These are phyloP conservation scores for Gillenia trifoliata DNA, from an alignment of 306 rosid species.

Conservation along the genomic window DNA sequence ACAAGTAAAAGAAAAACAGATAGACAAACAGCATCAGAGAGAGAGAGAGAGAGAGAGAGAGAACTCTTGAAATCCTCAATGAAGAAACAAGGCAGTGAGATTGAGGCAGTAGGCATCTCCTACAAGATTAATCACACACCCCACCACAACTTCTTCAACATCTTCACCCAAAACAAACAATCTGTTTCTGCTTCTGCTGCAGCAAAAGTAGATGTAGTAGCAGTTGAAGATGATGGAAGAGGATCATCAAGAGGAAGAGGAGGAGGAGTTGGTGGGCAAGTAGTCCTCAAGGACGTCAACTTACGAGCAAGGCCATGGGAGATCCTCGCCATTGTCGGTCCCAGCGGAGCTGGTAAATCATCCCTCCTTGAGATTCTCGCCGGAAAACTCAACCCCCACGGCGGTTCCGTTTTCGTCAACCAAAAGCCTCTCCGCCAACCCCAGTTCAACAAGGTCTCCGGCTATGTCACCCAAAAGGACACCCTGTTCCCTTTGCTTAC, in stretches of 20 bases:
- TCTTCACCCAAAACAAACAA: not conserved
- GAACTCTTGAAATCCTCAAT: slow-evolving; percentile 25
- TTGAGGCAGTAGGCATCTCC: slow-evolving; percentile 68
- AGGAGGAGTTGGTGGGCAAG: slow-evolving; percentile 36
- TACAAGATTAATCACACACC: slow-evolving; percentile 48
- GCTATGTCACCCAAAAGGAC: slow-evolving; percentile 85
- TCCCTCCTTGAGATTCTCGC: slow-evolving; percentile 83
- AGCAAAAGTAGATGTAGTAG: slow-evolving; percentile 3
- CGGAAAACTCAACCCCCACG: slow-evolving; percentile 55
- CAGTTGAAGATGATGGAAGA: slow-evolving; percentile 16
- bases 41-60: slow-evolving; percentile 5
- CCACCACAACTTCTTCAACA: slow-evolving; percentile 2
- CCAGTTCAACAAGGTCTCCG: slow-evolving; percentile 70
- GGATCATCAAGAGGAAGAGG: slow-evolving; percentile 4
- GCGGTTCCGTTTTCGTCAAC: slow-evolving; percentile 61
- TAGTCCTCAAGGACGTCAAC: slow-evolving; percentile 54
- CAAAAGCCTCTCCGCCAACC: slow-evolving; percentile 50
- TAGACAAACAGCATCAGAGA: not conserved
- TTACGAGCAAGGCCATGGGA: slow-evolving; percentile 71
- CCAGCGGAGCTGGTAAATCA: slow-evolving; percentile 94
- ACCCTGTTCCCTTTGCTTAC: slow-evolving; percentile 75
- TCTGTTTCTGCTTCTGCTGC: slow-evolving; percentile 17
- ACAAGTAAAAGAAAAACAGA: not conserved
- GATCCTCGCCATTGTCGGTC: slow-evolving; percentile 87
- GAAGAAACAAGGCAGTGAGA: slow-evolving; percentile 79